A percentile compares a stretch with the other conserved stretches of the same genome.
Conservation (phyloP, 2,329 filamentous ascomycete genomes). For the Colletotrichum coccodes region DNA sequence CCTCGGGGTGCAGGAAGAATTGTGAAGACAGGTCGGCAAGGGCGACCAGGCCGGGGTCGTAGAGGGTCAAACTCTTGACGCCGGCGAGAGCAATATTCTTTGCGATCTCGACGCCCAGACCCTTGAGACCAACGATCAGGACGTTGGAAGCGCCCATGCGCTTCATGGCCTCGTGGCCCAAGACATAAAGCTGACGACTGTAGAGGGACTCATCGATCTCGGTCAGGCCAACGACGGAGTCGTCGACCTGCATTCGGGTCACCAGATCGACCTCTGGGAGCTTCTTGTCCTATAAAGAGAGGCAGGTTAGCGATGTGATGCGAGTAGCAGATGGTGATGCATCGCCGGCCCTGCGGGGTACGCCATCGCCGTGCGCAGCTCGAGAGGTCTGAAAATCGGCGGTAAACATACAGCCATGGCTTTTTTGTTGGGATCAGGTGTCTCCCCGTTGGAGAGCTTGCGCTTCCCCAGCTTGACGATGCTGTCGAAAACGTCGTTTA, state of each 20-base stretch:
- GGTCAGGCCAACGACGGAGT: conserved; percentile 62
- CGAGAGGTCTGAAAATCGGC: not conserved
- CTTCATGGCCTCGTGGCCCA: conserved; percentile 91
- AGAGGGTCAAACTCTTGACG: conserved; percentile 95
- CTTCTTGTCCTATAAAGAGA: conserved; percentile 56
- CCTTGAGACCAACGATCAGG: conserved; percentile 90
- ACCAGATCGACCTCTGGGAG: conserved; percentile 70
- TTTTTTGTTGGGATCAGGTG: conserved; percentile 66
- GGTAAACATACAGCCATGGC: conserved; percentile 67
- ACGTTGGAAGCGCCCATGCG: conserved; percentile 98
- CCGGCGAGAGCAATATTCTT: conserved; percentile 99
- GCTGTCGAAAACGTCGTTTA: conserved; percentile 9
- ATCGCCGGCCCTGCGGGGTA: conserved; percentile 12
- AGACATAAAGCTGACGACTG: conserved; percentile 78
- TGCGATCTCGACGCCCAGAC: conserved; percentile 95
- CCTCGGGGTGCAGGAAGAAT: conserved; percentile 90
- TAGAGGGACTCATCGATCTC: conserved; percentile 81
- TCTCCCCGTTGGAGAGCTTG: conserved; percentile 71
- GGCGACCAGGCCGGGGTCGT: conserved; percentile 85
- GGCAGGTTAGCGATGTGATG: conserved; percentile 30
- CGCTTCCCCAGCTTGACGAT: conserved; percentile 72
- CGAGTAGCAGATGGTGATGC: not conserved
- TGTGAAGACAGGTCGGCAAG: conserved; percentile 94
- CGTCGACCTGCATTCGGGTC: conserved; percentile 74
- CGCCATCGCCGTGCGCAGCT: not conserved